phyloP scores from a whole-genome alignment of 306 rosid species.

The Vigna angularis region DNA sequence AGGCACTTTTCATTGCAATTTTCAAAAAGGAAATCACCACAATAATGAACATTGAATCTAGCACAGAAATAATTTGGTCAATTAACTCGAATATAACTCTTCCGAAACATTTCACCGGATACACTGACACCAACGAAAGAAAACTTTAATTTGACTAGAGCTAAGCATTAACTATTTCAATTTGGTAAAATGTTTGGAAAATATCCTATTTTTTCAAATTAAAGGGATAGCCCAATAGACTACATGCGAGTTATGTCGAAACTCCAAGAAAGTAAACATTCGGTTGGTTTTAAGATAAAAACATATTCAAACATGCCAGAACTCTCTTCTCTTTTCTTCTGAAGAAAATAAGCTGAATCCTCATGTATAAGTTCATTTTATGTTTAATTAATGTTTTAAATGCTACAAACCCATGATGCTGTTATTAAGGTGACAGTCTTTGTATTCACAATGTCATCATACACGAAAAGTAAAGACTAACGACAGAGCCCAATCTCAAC shows the following conservation, averaged over 20 bases:
- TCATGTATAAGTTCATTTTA: constrained; percentile 9
- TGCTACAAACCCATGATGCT: constrained; percentile 38
- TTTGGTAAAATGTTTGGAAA: not conserved
- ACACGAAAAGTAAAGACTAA: constrained; percentile 13
- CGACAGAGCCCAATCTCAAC: constrained; percentile 40
- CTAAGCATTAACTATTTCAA: no score
- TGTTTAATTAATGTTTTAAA: constrained; percentile 42
- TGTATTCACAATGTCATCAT: constrained; percentile 41
- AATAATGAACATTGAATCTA: no score
- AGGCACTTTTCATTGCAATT: no score
- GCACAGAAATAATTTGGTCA: no score
- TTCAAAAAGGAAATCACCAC: no score
- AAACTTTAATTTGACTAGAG: no score
- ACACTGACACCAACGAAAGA: no score
- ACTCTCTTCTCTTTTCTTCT: not conserved
- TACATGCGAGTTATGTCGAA: not conserved
- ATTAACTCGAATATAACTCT: no score
- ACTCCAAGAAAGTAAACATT: not conserved
- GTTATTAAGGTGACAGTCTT: constrained; percentile 31
- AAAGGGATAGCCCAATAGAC: not conserved
- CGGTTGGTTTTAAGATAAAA: not conserved
- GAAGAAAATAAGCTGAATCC: constrained; percentile 7
- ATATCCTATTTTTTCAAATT: no score
- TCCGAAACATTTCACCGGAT: no score
- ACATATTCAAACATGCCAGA: not conserved